These are phyloP conservation scores for Yarrowia galli DNA, from an alignment of 1,139 yeast species.

Conservation along the genomic window DNA sequence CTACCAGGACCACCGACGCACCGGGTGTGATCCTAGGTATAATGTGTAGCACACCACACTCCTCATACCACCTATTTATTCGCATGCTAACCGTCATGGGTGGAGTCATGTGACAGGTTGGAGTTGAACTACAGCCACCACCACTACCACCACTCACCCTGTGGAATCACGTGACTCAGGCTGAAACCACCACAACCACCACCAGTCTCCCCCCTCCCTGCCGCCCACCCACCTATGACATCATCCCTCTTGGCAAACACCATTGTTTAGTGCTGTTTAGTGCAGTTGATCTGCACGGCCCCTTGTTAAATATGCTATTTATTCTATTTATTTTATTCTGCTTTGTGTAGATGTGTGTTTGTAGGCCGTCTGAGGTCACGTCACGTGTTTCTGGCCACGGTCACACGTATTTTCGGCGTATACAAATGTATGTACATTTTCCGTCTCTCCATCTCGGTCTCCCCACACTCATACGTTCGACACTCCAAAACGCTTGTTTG, in stretches of 20 bases:
- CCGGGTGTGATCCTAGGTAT: constrained; percentile 33
- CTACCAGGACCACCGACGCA: constrained; percentile 33
- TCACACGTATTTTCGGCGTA: too few species aligned
- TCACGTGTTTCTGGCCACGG: too few species aligned
- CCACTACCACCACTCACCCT: too few species aligned
- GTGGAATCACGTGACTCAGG: too few species aligned
- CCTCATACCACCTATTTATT: constrained; percentile 1
- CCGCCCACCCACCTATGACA: constrained; percentile 11
- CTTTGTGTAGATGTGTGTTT: too few species aligned
- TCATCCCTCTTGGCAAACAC: constrained; percentile 26
- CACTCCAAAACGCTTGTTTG: not conserved
- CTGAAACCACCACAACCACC: not conserved
- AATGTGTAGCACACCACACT: not conserved
- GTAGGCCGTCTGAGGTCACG: too few species aligned
- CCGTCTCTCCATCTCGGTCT: not conserved
- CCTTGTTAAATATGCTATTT: constrained; percentile 32
- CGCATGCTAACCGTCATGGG: constrained; percentile 29
- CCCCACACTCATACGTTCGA: not conserved
- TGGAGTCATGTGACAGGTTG: too few species aligned
- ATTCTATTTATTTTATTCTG: not conserved
- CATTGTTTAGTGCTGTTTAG: constrained; percentile 6
- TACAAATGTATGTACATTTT: too few species aligned
- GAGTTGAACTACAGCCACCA: too few species aligned
- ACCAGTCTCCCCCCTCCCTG: not conserved
- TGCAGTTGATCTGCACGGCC: constrained; percentile 34